Base-by-base conservation (phyloP, 257 asterid genomes). In the Verbascum thapsus region DNA sequence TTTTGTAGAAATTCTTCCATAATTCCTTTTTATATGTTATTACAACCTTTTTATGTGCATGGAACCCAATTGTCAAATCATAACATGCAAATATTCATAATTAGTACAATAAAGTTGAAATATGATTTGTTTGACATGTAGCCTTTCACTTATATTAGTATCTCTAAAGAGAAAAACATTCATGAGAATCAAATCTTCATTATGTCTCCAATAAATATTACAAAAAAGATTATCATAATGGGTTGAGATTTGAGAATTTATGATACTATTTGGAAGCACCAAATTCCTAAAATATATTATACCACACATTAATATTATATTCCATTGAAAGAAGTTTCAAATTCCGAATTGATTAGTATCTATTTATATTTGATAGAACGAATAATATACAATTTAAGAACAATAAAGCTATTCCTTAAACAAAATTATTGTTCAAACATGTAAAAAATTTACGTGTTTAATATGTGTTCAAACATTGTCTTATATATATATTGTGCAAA, bases 171-270 rank as follows among this genome's bases (percentile, higher is more conserved):
- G 35, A 61, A 61, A 57, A 63, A 47, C 66, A 74, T 57, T 53
- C 18, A 15, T 58, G 62, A 65, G 85, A 76, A 80, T 78, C 63
- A 71, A 58, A 67, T 74, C 73, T 63, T 60, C 20, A 57, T 66
- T 61, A 10, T 71, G 71, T 69, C 32, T 23, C 8, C 74, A 64
- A 78, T 73, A 51, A 53, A 40, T 61, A 54, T 64, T 54, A 62
- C 69, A 49, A 43, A 37, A 35, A 63, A 9, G 71, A 54, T 65
- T 66, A 11, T 38, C 53, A 30, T 12, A 23, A 20, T 45, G 39
- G 55, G 49, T n/a, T 47, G 13, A 37, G n/a, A n/a, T n/a, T n/a
- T n/a, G n/a, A n/a, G 57, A 69, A 50, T 58, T 49, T 40, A 40
- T 39, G 50, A 45, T 57, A 18, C 57, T 48, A 35, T 63, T 63